A percentile compares a stretch with the other conserved stretches of the same genome.
Conservation (phyloP, 139 green algal species). For the Volvox africanus region DNA sequence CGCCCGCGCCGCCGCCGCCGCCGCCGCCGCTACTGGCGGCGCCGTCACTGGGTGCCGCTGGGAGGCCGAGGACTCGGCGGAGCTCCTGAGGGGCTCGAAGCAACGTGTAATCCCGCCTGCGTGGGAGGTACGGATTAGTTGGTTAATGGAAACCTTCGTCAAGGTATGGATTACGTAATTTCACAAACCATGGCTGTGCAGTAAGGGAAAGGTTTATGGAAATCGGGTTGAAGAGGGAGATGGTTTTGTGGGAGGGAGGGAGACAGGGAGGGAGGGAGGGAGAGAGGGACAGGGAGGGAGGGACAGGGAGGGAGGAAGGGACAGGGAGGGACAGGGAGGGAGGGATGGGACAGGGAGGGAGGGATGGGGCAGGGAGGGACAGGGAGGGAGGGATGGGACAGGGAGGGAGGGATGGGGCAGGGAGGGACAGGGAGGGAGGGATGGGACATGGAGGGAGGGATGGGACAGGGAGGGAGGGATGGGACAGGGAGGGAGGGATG, state of each 20-base stretch:
- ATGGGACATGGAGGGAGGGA: no score
- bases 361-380: no score
- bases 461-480: neutral
- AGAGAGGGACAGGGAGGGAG: no score
- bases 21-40: neutral
- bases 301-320: no score
- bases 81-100: neutral
- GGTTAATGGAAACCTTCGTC: neutral
- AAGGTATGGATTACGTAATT: neutral
- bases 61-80: conserved; percentile 26
- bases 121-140: neutral
- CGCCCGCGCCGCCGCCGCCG: neutral
- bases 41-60: neutral
- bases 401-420: neutral
- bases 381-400: no score
- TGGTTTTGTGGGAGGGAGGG: no score
- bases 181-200: neutral
- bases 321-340: no score
- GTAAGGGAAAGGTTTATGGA: neutral
- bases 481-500: no score
- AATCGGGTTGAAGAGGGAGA: neutral
- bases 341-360: no score
- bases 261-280: no score
- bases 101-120: conserved; percentile 23
- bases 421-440: neutral